Conservation (phyloP, 202 grass and related monocot genomes). For the Eragrostis tef region DNA sequence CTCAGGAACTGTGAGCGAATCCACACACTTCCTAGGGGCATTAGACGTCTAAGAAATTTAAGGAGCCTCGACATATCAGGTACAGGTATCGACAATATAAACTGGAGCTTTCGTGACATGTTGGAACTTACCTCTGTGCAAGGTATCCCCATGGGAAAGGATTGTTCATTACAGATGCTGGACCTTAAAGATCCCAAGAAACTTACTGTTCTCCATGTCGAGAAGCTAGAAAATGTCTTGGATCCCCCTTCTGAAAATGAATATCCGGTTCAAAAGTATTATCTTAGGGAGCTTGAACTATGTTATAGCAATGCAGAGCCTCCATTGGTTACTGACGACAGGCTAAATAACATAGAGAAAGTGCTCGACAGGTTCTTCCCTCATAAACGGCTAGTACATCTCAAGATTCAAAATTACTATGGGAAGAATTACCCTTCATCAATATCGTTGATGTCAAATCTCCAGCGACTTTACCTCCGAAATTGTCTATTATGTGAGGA, state of each 20-base stretch:
- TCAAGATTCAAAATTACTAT: conserved; percentile 44
- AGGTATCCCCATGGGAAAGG: background rate
- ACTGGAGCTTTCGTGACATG: background rate
- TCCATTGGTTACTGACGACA: too few relatives aligned
- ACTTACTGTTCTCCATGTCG: background rate
- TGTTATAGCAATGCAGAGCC: conserved; percentile 1
- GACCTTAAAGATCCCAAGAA: background rate
- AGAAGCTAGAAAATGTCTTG: background rate
- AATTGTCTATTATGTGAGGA: conserved; percentile 30
- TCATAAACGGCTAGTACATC: conserved; percentile 36
- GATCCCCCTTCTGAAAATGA: background rate
- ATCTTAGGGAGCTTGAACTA: conserved; percentile 4
- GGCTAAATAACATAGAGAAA: too few relatives aligned
- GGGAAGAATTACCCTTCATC: conserved; percentile 49
- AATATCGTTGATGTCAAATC: conserved; percentile 46
- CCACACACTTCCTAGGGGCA: background rate
- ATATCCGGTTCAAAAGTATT: background rate
- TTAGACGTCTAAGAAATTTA: background rate
- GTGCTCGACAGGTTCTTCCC: conserved; percentile 48
- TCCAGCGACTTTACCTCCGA: conserved; percentile 30
- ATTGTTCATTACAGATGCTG: background rate
- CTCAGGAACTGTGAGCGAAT: background rate
- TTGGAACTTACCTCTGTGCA: background rate
- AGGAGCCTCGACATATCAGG: conserved; percentile 11
- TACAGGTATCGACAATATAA: background rate